Percentiles rank a stretch among this genome's conserved stretches.
These are phyloP conservation scores for Penicillium ochrochloron DNA, from an alignment of 495 filamentous ascomycete species.

Conservation along the genomic window DNA sequence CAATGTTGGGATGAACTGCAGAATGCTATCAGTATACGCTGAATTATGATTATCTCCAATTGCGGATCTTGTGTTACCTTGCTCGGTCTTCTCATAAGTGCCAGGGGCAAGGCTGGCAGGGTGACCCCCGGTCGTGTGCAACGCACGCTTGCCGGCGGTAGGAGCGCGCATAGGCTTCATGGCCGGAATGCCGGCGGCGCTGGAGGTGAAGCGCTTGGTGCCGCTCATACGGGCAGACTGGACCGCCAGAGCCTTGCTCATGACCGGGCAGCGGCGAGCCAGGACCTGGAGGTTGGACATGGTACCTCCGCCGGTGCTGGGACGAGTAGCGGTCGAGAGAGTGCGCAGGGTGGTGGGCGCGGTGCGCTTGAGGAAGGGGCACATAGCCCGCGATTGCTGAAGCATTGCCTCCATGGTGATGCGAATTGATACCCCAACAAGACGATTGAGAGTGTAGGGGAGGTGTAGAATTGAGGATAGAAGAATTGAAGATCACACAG, in stretches of 20 bases:
- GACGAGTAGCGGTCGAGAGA: slow-evolving; percentile 78
- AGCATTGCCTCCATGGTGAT: slow-evolving; percentile 85
- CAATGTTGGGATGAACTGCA: slow-evolving; percentile 35
- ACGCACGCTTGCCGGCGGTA: slow-evolving; percentile 63
- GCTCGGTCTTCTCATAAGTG: slow-evolving; percentile 62
- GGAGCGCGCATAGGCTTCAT: slow-evolving; percentile 40
- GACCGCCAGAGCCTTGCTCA: slow-evolving; percentile 94
- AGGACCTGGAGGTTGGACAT: slow-evolving; percentile 97
- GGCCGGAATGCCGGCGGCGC: slow-evolving; percentile 39
- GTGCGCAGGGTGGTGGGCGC: slow-evolving; percentile 87
- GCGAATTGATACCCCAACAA: slow-evolving; percentile 16
- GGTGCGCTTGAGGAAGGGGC: slow-evolving; percentile 94
- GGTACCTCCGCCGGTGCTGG: slow-evolving; percentile 75
- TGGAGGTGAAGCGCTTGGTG: slow-evolving; percentile 52
- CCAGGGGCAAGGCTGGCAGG: slow-evolving; percentile 74
- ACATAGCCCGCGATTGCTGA: slow-evolving; percentile 91
- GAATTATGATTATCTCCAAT: slow-evolving; percentile 1
- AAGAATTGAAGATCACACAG: neutral
- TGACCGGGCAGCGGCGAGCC: slow-evolving; percentile 94
- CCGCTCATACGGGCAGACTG: slow-evolving; percentile 69
- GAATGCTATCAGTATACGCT: slow-evolving; percentile 16
- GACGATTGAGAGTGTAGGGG: slow-evolving; percentile 1
- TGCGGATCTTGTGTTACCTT: slow-evolving; percentile 48
- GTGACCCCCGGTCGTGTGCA: slow-evolving; percentile 78
- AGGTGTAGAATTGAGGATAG: slow-evolving; percentile 9